phyloP scores from a whole-genome alignment of 306 rosid species.

The Quercus berberidifolia region DNA sequence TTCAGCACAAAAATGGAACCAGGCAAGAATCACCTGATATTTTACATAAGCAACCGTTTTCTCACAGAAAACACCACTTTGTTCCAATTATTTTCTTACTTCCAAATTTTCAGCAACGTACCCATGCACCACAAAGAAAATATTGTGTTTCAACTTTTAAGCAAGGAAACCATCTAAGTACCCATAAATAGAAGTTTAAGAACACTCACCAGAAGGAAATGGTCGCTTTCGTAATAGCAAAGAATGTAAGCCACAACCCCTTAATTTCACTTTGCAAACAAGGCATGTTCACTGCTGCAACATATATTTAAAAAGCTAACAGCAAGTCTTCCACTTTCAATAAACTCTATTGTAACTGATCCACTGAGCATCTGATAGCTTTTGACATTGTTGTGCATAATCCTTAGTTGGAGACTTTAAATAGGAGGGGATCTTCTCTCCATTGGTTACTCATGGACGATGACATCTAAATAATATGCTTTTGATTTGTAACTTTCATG shows the following conservation, averaged over 20 bases:
- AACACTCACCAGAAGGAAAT: constrained; percentile 16
- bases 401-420: constrained; percentile 31
- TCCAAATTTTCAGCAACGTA: too few species aligned
- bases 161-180: not conserved
- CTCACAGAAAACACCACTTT: too few species aligned
- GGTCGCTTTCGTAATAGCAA: constrained; percentile 37
- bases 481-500: constrained; percentile 24
- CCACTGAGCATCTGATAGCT: constrained; percentile 21
- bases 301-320: constrained; percentile 26
- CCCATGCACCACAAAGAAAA: too few species aligned
- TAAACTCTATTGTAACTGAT: constrained; percentile 20
- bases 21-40: too few species aligned
- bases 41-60: too few species aligned
- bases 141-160: too few species aligned
- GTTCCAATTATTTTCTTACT: too few species aligned
- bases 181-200: constrained; percentile 11
- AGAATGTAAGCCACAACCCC: constrained; percentile 28
- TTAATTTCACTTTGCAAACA: constrained; percentile 21
- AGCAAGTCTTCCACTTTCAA: constrained; percentile 31
- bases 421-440: too few species aligned
- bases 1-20: too few species aligned
- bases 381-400: constrained; percentile 34
- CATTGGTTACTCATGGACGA: constrained; percentile 29
- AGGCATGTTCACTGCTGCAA: constrained; percentile 24
- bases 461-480: constrained; percentile 29